Conservation (phyloP, 805 yeast species). For the Maudiozyma saulgeensis region DNA sequence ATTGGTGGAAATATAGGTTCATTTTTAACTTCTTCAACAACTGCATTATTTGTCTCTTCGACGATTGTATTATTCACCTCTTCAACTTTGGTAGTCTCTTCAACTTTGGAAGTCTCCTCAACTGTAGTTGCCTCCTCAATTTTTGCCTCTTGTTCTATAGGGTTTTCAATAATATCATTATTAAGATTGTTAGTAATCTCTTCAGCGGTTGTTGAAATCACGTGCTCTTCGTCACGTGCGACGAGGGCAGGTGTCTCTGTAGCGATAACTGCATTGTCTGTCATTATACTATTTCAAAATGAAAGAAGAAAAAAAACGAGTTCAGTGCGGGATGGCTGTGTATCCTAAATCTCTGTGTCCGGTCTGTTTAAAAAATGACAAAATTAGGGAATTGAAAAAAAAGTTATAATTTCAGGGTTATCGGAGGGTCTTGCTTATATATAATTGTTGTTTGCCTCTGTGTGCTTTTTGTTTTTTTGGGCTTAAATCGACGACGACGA, state of each 20-base stretch:
- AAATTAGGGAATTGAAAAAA: too few species aligned
- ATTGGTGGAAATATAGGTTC: background rate
- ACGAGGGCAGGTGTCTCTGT: background rate
- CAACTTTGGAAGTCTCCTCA: background rate
- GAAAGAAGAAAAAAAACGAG: background rate
- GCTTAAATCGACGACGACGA: too few species aligned
- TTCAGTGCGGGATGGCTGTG: background rate
- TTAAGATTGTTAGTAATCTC: background rate
- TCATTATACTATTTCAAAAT: too few species aligned
- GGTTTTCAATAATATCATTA: background rate
- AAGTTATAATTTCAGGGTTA: too few species aligned
- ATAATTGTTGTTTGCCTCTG: background rate
- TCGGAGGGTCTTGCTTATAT: too few species aligned
- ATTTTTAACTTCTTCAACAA: background rate
- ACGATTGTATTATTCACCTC: background rate
- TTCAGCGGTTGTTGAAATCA: background rate
- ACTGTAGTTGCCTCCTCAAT: background rate
- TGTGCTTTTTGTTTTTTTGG: too few species aligned
- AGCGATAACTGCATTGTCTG: background rate
- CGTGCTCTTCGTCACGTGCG: background rate
- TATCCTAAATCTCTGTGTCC: too few species aligned
- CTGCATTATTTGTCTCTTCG: too few species aligned
- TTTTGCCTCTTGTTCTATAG: background rate
- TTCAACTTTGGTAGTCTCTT: background rate
- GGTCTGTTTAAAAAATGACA: too few species aligned